phyloP scores from a whole-genome alignment of 2,329 filamentous ascomycete species.

The Tricladium varicosporioides region DNA sequence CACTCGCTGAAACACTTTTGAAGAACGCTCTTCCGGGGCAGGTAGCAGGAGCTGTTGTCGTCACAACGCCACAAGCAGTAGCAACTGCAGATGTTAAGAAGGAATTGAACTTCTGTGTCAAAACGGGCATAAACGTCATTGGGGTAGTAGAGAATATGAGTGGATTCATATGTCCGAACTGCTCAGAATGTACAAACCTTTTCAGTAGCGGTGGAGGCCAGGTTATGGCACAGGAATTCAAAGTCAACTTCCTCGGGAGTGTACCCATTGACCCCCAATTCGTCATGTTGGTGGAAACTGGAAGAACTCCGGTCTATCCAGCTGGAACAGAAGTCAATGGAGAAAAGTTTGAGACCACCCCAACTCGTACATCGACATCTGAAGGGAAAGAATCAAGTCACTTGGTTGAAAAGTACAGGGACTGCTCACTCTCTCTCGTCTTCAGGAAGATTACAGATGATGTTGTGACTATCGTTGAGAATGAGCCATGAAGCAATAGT shows the following conservation, averaged over 20 bases:
- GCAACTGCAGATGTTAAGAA: conserved; percentile 85
- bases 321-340: conserved; percentile 63
- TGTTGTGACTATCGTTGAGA: conserved; percentile 39
- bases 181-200: conserved; percentile 84
- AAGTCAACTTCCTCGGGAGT: conserved; percentile 77
- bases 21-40: conserved; percentile 61
- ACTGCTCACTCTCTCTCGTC: conserved; percentile 67
- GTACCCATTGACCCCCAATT: conserved; percentile 95
- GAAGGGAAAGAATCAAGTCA: conserved; percentile 40
- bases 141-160: conserved; percentile 98
- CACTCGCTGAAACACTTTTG: conserved; percentile 81
- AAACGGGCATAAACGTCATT: conserved; percentile 79
- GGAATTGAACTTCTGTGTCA: conserved; percentile 83
- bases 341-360: conserved; percentile 43
- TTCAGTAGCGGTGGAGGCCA: conserved; percentile 90
- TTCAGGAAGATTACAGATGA: conserved; percentile 63
- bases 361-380: conserved; percentile 30
- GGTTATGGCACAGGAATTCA: conserved; percentile 84
- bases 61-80: conserved; percentile 94
- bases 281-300: conserved; percentile 80
- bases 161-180: conserved; percentile 79
- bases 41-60: conserved; percentile 84
- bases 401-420: conserved; percentile 69
- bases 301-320: conserved; percentile 62
- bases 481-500: neutral